Base-by-base conservation (phyloP, 208 protist genomes). In the Trypanosoma vivax region DNA sequence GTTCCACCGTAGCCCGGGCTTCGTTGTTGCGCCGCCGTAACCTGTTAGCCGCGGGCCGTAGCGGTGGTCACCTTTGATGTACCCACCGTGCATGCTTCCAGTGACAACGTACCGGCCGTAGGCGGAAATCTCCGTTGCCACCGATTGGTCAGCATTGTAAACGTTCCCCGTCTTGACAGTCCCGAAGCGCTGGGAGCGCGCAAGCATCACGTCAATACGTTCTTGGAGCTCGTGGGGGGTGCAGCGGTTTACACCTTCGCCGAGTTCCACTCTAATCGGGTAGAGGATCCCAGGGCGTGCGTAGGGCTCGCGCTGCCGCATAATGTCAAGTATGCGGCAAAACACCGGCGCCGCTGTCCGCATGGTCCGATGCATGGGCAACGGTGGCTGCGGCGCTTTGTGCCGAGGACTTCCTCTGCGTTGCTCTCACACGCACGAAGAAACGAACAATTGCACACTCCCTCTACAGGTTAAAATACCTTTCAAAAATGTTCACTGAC, bases 31-130 rank as follows among this genome's bases (percentile, higher is more conserved):
- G 5, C 82, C 82, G n/a, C 71, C 69, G 30, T 87, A 87, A 29
- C 86, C 86, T 1, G 82, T 93, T 18, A 93, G 60, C 6, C 82
- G 79, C 9, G 81, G 86, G 0, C 86, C 86, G 42, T 81, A 93
- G 31, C 82, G 76, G 53, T 88, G 76, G 40, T 93, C 86, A 2
- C 75, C 77, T 52, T 93, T 93, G 16, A 90, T 69, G 41, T 90
- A 90, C 3, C 86, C 86, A 14, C 82, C 86, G n/a, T 79, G 72
- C 81, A 90, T 90, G 57, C 80, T 90, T 0, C 86, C 86, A 0
- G 86, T 93, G 18, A 93, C 46, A 5, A 90, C 69, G 53, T 90
- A 93, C 55, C 84, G 73, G 16, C 52, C 65, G 59, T 90, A 90
- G 4, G 81, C 79, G 33, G 68, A 65, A 23, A 93, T 60, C 27